phyloP scores from a whole-genome alignment of 495 filamentous ascomycete genomes.

The Xanthoparmelia taractica region DNA sequence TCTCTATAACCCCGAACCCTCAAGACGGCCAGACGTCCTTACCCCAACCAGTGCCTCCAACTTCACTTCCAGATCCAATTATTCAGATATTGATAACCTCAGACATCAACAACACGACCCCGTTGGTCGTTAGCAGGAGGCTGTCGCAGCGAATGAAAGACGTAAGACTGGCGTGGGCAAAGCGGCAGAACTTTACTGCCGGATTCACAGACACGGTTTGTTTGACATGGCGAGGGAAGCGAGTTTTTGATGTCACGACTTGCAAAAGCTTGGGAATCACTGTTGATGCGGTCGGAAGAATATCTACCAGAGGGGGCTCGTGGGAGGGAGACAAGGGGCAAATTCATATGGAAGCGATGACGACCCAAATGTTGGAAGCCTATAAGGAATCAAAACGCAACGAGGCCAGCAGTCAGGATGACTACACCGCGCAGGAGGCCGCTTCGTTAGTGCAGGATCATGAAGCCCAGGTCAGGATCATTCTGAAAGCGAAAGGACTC shows the following conservation, averaged over 20 bases:
- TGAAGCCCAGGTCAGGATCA: slow-evolving; percentile 44
- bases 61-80: slow-evolving; percentile 30
- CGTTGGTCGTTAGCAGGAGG: slow-evolving; percentile 60
- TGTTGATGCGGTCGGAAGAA: slow-evolving; percentile 20
- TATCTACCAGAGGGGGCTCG: slow-evolving; percentile 23
- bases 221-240: slow-evolving; percentile 69
- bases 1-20: slow-evolving; percentile 9
- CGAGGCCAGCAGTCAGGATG: slow-evolving; percentile 24
- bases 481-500: slow-evolving; percentile 50
- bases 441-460: slow-evolving; percentile 24
- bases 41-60: slow-evolving; percentile 15
- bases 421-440: slow-evolving; percentile 26
- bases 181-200: slow-evolving; percentile 45
- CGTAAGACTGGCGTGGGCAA: slow-evolving; percentile 60
- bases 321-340: slow-evolving; percentile 28
- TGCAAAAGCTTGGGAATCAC: slow-evolving; percentile 57
- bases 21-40: slow-evolving; percentile 21
- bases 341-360: slow-evolving; percentile 62
- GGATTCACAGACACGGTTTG: slow-evolving; percentile 49
- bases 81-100: slow-evolving; percentile 68
- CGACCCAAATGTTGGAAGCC: slow-evolving; percentile 40
- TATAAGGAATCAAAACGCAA: slow-evolving; percentile 22
- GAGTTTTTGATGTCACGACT: slow-evolving; percentile 65
- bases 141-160: slow-evolving; percentile 57
- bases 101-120: slow-evolving; percentile 50